phyloP scores from a whole-genome alignment of 352 stramenopile species.

The Globisporangium polare region DNA sequence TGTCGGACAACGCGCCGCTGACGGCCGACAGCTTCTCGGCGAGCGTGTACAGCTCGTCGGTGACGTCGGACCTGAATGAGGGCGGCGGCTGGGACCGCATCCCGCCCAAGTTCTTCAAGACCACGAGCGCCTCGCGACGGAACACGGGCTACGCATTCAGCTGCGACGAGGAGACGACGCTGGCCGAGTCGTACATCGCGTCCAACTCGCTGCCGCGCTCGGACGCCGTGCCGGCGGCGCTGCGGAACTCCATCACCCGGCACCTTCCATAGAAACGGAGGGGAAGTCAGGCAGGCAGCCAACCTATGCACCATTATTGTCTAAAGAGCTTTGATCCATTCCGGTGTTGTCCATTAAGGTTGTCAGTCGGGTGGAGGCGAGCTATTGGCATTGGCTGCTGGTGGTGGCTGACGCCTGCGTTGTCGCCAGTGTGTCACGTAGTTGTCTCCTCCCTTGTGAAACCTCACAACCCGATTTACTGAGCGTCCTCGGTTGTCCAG shows the following conservation, averaged over 20 bases:
- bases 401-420: background rate
- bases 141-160: conserved; percentile 82
- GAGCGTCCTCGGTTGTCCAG: too few species aligned
- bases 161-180: conserved; percentile 78
- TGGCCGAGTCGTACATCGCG: conserved; percentile 81
- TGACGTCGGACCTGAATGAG: conserved; percentile 28
- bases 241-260: conserved; percentile 51
- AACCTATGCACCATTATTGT: background rate
- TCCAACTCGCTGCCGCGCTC: conserved; percentile 72
- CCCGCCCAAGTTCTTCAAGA: conserved; percentile 30
- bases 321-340: background rate
- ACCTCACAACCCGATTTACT: too few species aligned
- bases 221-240: conserved; percentile 55
- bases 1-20: conserved; percentile 25
- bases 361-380: background rate
- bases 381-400: background rate
- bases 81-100: conserved; percentile 35
- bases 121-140: conserved; percentile 27
- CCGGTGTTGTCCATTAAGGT: background rate
- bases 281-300: background rate
- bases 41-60: conserved; percentile 60
- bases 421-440: too few species aligned
- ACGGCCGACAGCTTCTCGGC: conserved; percentile 49
- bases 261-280: conserved; percentile 1
- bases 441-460: too few species aligned